Evolutionary conservation across 345 rosid species (phyloP), one percentile per base, ranked within the genome.

Genomic region (Linum trigynum): DNA sequence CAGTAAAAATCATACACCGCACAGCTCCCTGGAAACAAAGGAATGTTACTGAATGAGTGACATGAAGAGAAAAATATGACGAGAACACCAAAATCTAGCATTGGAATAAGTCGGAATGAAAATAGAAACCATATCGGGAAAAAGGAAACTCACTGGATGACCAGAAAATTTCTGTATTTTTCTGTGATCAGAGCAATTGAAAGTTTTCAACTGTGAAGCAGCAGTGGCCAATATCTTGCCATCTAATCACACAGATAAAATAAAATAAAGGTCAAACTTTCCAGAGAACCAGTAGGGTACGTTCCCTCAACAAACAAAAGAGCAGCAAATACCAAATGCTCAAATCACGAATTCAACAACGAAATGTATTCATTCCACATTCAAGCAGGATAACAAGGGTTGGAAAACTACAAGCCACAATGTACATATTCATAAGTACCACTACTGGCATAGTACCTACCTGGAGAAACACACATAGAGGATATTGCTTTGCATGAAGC

Each of bases 111-210:
- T 14, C 16, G 0, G 7, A 57, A 57, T 3, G 32, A 23, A 17
- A 2, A 57, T 56, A 17, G 11, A 37, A 9, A 17, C 10, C 37
- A 57, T 23, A 57, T 57, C 38, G 1, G 7, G 23, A n/a, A 57
- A 23, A 32, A 5, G 23, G 37, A 17, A 8, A 57, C 61, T 57
- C 61, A 57, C 61, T 17, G 98, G 96, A 74, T 90, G 98, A 68
- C 97, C 98, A 66, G 90, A 73, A 77, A 90, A 92, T 77, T 90
- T 90, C 76, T 90, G 96, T 45, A 82, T 78, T 75, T 88, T 92
- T 72, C 85, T 84, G 76, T 78, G 90, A 75, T 87, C 79, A 10
- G 85, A 71, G 77, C 91, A 88, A 75, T 76, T 78, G 50, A 70
- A 84, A 82, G 64, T 78, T 78, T 79, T 94, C 77, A 94, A 65